Conservation (phyloP, 768 basidiomycete species). For the Mycena polygramma region DNA sequence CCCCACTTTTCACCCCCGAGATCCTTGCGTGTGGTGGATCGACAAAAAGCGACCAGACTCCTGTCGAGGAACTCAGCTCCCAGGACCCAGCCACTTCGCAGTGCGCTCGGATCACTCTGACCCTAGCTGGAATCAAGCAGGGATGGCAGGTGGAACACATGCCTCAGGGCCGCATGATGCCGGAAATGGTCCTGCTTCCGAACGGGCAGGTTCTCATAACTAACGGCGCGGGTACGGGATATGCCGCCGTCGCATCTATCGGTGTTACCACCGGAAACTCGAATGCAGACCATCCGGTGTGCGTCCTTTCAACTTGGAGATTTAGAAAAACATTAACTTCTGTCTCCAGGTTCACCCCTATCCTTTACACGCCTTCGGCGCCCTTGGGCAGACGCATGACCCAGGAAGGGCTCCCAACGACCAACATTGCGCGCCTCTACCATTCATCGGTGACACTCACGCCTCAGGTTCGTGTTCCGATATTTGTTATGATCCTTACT, state of each 20-base stretch:
- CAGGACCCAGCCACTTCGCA: conserved; percentile 61
- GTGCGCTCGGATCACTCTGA: conserved; percentile 61
- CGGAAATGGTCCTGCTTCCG: conserved; percentile 67
- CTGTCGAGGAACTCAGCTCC: conserved; percentile 60
- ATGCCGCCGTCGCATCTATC: conserved; percentile 42
- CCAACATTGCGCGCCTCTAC: conserved; percentile 30
- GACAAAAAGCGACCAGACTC: conserved; percentile 44
- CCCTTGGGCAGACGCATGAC: conserved; percentile 52
- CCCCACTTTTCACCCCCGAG: conserved; percentile 49
- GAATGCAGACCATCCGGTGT: conserved; percentile 62
- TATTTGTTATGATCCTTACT: not conserved
- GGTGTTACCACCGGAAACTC: conserved; percentile 52
- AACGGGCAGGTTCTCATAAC: conserved; percentile 64
- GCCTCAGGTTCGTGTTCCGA: conserved; percentile 12
- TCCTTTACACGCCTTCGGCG: conserved; percentile 56
- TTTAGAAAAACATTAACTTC: not conserved
- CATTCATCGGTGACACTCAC: conserved; percentile 25
- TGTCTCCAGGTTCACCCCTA: conserved; percentile 45
- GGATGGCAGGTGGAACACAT: conserved; percentile 63
- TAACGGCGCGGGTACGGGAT: conserved; percentile 61
- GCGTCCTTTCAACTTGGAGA: conserved; percentile 33
- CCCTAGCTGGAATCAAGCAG: conserved; percentile 60
- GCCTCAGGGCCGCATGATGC: conserved; percentile 68
- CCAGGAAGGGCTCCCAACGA: conserved; percentile 46
- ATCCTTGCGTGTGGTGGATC: conserved; percentile 53